phyloP scores from a whole-genome alignment of 345 rosid species.

The Murraya koenigii region DNA sequence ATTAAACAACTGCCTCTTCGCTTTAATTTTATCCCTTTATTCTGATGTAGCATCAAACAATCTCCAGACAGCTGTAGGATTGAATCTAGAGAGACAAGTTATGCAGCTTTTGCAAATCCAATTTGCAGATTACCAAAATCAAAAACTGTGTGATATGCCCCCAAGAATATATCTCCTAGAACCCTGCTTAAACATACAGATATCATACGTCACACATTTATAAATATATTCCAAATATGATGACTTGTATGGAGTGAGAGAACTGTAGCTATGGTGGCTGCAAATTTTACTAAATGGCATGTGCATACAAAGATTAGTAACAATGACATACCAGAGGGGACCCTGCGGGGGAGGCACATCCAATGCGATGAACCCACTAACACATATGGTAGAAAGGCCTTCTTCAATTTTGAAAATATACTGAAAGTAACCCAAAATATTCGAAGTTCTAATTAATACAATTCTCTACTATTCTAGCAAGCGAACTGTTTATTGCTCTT shows the following conservation, averaged over 20 bases:
- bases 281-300: not conserved
- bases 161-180: constrained; percentile 53
- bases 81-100: not conserved
- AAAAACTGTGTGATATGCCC: constrained; percentile 58
- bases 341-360: constrained; percentile 52
- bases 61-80: not conserved
- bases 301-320: not conserved
- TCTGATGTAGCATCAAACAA: not conserved
- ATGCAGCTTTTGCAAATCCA: constrained; percentile 55
- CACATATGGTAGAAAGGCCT: constrained; percentile 35
- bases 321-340: constrained; percentile 47
- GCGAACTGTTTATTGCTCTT: not conserved
- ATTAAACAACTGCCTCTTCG: not conserved
- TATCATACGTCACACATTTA: not conserved
- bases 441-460: not conserved
- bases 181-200: constrained; percentile 34
- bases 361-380: constrained; percentile 47
- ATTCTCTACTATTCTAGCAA: not conserved
- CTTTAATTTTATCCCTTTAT: not conserved
- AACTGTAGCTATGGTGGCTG: not conserved
- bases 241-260: not conserved
- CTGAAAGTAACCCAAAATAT: constrained; percentile 21
- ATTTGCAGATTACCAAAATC: constrained; percentile 47
- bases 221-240: not conserved
- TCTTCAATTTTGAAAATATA: constrained; percentile 37